phyloP scores from a whole-genome alignment of 164 flowering plant species.

The Annona squamosa region DNA sequence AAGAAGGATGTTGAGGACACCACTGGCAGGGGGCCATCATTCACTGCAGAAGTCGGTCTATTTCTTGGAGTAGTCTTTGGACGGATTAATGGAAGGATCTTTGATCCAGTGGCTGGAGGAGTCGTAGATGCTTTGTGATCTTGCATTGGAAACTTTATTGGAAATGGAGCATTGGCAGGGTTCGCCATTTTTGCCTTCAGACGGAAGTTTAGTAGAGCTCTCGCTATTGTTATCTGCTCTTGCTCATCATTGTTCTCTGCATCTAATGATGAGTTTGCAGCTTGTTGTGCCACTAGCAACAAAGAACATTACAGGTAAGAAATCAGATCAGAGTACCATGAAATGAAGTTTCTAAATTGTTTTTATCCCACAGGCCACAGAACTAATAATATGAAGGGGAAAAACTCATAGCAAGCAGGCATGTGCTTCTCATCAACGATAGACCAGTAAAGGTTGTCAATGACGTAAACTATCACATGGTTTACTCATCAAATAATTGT shows the following conservation, averaged over 20 bases:
- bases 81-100: conserved; percentile 74
- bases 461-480: too few species aligned
- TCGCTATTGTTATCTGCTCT: conserved; percentile 77
- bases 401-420: too few species aligned
- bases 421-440: too few species aligned
- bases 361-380: too few species aligned
- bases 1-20: conserved; percentile 13
- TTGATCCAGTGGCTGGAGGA: conserved; percentile 56
- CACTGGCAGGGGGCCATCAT: conserved; percentile 8
- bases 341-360: too few species aligned
- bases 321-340: not conserved
- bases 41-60: not conserved
- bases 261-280: conserved; percentile 46
- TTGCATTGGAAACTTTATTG: conserved; percentile 42
- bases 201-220: conserved; percentile 65
- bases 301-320: not conserved
- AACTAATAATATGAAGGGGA: too few species aligned
- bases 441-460: too few species aligned
- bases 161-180: conserved; percentile 37
- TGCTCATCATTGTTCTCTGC: conserved; percentile 60
- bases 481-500: too few species aligned
- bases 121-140: conserved; percentile 48
- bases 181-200: conserved; percentile 54
- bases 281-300: conserved; percentile 68
- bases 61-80: conserved; percentile 35